A percentile compares a stretch with the other conserved stretches of the same genome.
phyloP scores from a whole-genome alignment of 331 rosid genomes.

The Dryas integrifolia region DNA sequence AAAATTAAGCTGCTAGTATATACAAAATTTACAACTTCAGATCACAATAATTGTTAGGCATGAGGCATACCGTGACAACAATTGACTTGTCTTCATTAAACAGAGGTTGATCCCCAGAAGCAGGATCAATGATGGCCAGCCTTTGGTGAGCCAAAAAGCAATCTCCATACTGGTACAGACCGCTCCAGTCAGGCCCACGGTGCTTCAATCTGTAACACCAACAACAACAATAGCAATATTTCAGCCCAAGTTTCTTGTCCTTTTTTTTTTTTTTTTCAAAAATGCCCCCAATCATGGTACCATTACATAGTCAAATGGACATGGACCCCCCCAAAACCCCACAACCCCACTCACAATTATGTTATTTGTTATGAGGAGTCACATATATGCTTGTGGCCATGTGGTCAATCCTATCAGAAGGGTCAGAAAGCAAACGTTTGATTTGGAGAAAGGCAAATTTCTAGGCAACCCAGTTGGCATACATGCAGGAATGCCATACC shows the following conservation, averaged over 20 bases:
- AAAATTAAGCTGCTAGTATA: not conserved
- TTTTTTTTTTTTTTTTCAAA: not conserved
- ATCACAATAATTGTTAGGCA: not conserved
- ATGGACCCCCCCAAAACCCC: not conserved
- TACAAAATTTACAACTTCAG: not conserved
- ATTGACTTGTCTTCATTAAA: constrained; percentile 76
- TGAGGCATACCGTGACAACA: constrained; percentile 59
- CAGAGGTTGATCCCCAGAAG: constrained; percentile 99
- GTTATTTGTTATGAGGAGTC: too few relatives aligned
- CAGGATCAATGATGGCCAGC: constrained; percentile 89
- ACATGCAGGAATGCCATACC: too few relatives aligned
- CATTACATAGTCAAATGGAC: not conserved
- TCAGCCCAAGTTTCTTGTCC: not conserved
- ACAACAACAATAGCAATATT: too few relatives aligned
- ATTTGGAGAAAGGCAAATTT: too few relatives aligned
- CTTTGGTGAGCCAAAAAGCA: constrained; percentile 81
- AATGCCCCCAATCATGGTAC: not conserved
- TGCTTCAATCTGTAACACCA: constrained; percentile 70
- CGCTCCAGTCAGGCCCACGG: constrained; percentile 99
- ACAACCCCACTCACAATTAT: too few relatives aligned
- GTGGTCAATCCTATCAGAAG: too few relatives aligned
- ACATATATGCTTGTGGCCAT: too few relatives aligned
- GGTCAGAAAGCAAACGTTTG: too few relatives aligned
- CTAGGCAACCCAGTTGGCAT: too few relatives aligned
- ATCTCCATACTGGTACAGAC: constrained; percentile 79